A percentile compares a stretch with the other conserved stretches of the same genome.
Evolutionary conservation across 176 grass and related monocot genomes (phyloP).

Genomic region (Oryza longistaminata): DNA sequence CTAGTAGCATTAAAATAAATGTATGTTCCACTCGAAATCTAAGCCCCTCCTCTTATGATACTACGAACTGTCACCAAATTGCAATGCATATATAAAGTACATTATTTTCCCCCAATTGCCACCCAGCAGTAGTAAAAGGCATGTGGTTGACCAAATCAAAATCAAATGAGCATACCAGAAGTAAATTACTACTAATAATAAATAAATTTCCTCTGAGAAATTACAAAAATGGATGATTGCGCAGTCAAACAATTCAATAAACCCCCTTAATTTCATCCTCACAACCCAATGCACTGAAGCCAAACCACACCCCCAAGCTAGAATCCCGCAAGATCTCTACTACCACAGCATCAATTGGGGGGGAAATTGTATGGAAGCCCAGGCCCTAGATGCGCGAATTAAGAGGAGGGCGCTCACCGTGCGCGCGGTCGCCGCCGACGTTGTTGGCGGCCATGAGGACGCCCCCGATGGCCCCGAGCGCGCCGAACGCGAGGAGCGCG

Average conservation of each 20-base stretch:
- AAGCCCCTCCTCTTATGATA: background rate
- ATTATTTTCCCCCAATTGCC: background rate
- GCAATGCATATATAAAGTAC: background rate
- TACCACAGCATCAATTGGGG: background rate
- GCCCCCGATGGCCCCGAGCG: constrained; percentile 59
- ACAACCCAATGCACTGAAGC: background rate
- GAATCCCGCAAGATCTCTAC: background rate
- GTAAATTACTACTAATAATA: background rate
- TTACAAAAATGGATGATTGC: background rate
- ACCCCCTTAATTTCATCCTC: background rate
- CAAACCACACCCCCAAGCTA: background rate
- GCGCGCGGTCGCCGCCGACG: constrained; percentile 85
- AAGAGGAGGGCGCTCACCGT: constrained; percentile 48
- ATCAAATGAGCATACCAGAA: background rate
- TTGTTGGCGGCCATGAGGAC: constrained; percentile 72
- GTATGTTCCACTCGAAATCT: background rate
- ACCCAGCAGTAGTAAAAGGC: background rate
- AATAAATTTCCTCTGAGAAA: background rate
- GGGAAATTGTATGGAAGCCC: background rate
- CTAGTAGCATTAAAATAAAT: background rate
- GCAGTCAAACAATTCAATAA: background rate
- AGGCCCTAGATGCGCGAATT: background rate
- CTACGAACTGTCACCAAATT: background rate
- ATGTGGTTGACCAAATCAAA: background rate
- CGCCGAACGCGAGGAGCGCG: constrained; percentile 89